These are phyloP conservation scores for Thelephora terrestris DNA, from an alignment of 1,284 basidiomycete genomes.

Conservation along the genomic window DNA sequence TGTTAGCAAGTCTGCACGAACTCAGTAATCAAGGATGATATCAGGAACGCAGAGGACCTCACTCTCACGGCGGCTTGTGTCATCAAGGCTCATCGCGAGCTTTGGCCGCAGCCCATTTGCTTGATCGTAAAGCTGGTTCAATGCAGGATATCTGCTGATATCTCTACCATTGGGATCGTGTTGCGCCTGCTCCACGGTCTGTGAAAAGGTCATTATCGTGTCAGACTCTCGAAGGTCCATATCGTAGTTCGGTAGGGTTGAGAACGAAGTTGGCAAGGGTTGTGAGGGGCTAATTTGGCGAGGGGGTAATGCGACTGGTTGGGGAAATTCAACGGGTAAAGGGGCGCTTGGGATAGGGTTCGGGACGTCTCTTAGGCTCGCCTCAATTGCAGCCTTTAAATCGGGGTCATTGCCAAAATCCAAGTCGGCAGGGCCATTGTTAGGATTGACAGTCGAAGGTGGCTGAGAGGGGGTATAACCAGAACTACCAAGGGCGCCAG, in stretches of 20 bases:
- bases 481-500: slow-evolving; percentile 33
- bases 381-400: slow-evolving; percentile 90
- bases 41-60: not conserved
- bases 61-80: slow-evolving; percentile 81
- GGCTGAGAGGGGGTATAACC: slow-evolving; percentile 63
- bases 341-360: slow-evolving; percentile 76
- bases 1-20: slow-evolving; percentile 59
- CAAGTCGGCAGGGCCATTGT: slow-evolving; percentile 26
- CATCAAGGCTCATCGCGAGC: slow-evolving; percentile 76
- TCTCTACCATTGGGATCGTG: slow-evolving; percentile 63
- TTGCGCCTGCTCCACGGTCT: slow-evolving; percentile 80
- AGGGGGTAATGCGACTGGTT: not conserved
- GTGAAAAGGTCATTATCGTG: slow-evolving; percentile 80
- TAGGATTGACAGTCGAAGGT: slow-evolving; percentile 43
- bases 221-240: slow-evolving; percentile 73
- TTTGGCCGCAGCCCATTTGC: slow-evolving; percentile 77
- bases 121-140: slow-evolving; percentile 77
- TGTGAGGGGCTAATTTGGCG: slow-evolving; percentile 14
- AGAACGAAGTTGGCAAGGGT: slow-evolving; percentile 27
- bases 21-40: not conserved
- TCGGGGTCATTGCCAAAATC: slow-evolving; percentile 92
- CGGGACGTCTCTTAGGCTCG: slow-evolving; percentile 80
- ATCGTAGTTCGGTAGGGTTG: slow-evolving; percentile 63
- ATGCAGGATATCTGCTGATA: slow-evolving; percentile 71
- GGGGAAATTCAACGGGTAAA: slow-evolving; percentile 32